Conservation (phyloP, 345 rosid genomes). For the Camelina laxa region DNA sequence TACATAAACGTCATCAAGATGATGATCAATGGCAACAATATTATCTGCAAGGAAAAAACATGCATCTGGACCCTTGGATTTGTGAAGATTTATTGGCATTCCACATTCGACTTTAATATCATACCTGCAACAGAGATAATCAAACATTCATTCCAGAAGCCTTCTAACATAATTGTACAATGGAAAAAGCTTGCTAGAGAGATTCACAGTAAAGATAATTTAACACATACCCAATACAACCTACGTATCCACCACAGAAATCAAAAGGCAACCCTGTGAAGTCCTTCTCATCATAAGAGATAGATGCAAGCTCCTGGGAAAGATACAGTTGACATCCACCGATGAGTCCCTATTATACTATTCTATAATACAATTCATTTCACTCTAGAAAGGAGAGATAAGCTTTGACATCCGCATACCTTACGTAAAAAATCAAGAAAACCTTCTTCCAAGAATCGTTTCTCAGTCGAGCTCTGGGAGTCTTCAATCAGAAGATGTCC, state of each 20-base stretch:
- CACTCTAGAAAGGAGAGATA: neutral
- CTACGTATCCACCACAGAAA: constrained; percentile 90
- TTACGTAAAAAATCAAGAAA: constrained; percentile 70
- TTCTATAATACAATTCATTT: neutral
- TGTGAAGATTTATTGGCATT: constrained; percentile 63
- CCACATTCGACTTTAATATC: constrained; percentile 95
- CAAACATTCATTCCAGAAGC: constrained; percentile 5
- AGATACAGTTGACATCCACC: constrained; percentile 9
- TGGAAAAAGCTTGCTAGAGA: neutral
- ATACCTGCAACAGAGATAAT: constrained; percentile 58
- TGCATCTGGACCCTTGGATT: constrained; percentile 88
- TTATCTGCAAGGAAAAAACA: constrained; percentile 90
- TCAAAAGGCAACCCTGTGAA: constrained; percentile 85
- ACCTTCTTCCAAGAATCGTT: constrained; percentile 66
- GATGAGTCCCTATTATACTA: constrained; percentile 10
- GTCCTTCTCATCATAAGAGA: constrained; percentile 69
- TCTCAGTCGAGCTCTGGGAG: constrained; percentile 53
- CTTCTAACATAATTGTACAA: neutral
- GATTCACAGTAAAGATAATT: constrained; percentile 19
- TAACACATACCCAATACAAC: constrained; percentile 83
- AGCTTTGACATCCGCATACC: constrained; percentile 51
- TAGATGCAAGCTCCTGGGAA: constrained; percentile 74
- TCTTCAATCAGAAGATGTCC: constrained; percentile 72
- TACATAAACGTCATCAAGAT: constrained; percentile 67
- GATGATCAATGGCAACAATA: constrained; percentile 76